Percentiles rank a stretch among this genome's conserved stretches.
Conservation (phyloP, 2,329 filamentous ascomycete species). For the Diplodia sapinea region DNA sequence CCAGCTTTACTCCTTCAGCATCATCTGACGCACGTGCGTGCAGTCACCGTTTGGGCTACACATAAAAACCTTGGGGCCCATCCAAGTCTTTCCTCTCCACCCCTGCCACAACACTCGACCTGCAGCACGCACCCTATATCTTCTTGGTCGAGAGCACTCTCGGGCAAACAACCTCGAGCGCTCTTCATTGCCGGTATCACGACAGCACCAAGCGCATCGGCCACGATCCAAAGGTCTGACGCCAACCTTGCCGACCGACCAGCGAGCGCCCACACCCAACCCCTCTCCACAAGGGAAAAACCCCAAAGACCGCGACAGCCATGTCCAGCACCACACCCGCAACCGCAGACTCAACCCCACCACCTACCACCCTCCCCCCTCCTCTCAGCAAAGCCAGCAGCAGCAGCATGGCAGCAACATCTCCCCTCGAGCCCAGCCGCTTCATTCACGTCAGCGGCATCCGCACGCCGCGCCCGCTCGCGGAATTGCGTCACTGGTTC, state of each 20-base stretch:
- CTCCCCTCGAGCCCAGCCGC: neutral
- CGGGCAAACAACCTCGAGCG: neutral
- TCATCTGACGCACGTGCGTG: neutral
- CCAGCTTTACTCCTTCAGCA: neutral
- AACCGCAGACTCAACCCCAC: too few relatives aligned
- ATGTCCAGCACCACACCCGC: too few relatives aligned
- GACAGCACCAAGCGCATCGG: neutral
- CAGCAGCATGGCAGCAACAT: too few relatives aligned
- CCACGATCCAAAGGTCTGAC: neutral
- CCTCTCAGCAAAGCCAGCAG: too few relatives aligned
- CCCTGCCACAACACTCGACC: neutral
- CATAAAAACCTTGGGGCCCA: neutral
- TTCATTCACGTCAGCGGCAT: constrained; percentile 13
- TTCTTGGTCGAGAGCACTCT: neutral
- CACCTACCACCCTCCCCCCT: too few relatives aligned
- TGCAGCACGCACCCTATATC: neutral
- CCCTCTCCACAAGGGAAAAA: too few relatives aligned
- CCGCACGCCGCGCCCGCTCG: constrained; percentile 1
- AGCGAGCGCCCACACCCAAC: too few relatives aligned
- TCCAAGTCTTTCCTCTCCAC: neutral
- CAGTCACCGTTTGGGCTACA: neutral
- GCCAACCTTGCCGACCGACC: neutral
- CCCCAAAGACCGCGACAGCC: too few relatives aligned
- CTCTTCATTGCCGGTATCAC: neutral
- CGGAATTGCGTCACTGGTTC: constrained; percentile 1